phyloP scores from a whole-genome alignment of 2,329 filamentous ascomycete species.

The Fusarium chuoi region DNA sequence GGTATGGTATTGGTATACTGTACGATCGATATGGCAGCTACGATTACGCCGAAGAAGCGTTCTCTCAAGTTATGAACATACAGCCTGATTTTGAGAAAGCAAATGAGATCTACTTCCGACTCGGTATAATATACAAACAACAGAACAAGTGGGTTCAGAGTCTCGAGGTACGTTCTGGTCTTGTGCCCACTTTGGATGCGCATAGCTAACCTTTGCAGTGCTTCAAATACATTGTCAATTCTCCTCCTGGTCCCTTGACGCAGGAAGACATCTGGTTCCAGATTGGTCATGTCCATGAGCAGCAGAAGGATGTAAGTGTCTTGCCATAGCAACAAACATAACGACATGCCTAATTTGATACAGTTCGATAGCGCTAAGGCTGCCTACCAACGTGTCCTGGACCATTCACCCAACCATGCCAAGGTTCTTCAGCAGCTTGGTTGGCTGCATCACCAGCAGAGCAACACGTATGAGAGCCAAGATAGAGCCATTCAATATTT shows the following conservation, averaged over 20 bases:
- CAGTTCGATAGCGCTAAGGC: constrained; percentile 93
- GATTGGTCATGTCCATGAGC: constrained; percentile 98
- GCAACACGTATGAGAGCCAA: constrained; percentile 88
- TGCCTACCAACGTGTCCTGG: constrained; percentile 91
- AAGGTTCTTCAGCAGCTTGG: constrained; percentile 98
- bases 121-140: constrained; percentile 99
- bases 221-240: constrained; percentile 97
- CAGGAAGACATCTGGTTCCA: constrained; percentile 99
- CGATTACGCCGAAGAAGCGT: constrained; percentile 97
- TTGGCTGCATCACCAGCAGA: constrained; percentile 98
- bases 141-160: constrained; percentile 94
- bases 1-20: constrained; percentile 98
- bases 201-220: constrained; percentile 66
- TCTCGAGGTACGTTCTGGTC: constrained; percentile 75
- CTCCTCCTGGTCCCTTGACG: constrained; percentile 89
- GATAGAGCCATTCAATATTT: constrained; percentile 97
- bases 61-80: constrained; percentile 99
- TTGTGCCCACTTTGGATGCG: neutral
- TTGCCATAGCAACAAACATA: neutral
- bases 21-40: constrained; percentile 97
- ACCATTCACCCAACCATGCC: constrained; percentile 94
- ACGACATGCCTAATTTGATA: constrained; percentile 49
- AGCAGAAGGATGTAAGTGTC: constrained; percentile 95
- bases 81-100: constrained; percentile 97
- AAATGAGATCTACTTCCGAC: constrained; percentile 97